phyloP scores from a whole-genome alignment of 805 yeast genomes.

The Candida odintsovae region DNA sequence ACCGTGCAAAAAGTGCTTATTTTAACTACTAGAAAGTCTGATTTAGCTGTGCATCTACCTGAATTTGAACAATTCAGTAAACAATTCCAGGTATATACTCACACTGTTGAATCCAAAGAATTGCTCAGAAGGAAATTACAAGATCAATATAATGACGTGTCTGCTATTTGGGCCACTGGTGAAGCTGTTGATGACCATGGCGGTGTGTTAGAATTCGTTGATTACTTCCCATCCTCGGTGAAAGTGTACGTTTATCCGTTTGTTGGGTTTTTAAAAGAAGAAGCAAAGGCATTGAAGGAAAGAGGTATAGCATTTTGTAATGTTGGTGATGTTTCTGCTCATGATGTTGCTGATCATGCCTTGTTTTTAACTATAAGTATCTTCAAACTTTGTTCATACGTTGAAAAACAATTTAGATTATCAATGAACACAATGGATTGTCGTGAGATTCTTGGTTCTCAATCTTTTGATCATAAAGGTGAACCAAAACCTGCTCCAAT shows the following conservation, averaged over 20 bases:
- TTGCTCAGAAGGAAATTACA: slow-evolving; percentile 36
- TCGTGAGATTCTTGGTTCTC: slow-evolving; percentile 34
- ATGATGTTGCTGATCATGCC: slow-evolving; percentile 71
- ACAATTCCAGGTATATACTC: slow-evolving; percentile 33
- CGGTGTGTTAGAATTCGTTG: slow-evolving; percentile 39
- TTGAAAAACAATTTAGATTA: slow-evolving; percentile 36
- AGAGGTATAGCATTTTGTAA: slow-evolving; percentile 53
- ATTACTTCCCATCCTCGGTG: slow-evolving; percentile 39
- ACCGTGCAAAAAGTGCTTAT: slow-evolving; percentile 27
- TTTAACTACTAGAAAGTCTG: slow-evolving; percentile 25
- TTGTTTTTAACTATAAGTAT: slow-evolving; percentile 50
- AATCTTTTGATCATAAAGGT: slow-evolving; percentile 29
- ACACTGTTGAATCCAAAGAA: slow-evolving; percentile 36
- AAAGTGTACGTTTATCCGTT: slow-evolving; percentile 50
- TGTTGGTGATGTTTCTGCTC: slow-evolving; percentile 53
- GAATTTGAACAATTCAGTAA: slow-evolving; percentile 40
- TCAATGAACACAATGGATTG: slow-evolving; percentile 39
- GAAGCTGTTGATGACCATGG: slow-evolving; percentile 45
- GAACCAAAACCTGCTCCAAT: slow-evolving; percentile 23
- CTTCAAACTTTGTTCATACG: slow-evolving; percentile 50
- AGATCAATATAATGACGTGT: slow-evolving; percentile 34
- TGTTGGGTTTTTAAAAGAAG: slow-evolving; percentile 55
- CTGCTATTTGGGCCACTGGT: slow-evolving; percentile 53
- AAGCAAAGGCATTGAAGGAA: slow-evolving; percentile 36
- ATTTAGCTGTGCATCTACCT: slow-evolving; percentile 39